These are phyloP conservation scores for Plenodomus tracheiphilus DNA, from an alignment of 2,329 filamentous ascomycete genomes.

Conservation along the genomic window DNA sequence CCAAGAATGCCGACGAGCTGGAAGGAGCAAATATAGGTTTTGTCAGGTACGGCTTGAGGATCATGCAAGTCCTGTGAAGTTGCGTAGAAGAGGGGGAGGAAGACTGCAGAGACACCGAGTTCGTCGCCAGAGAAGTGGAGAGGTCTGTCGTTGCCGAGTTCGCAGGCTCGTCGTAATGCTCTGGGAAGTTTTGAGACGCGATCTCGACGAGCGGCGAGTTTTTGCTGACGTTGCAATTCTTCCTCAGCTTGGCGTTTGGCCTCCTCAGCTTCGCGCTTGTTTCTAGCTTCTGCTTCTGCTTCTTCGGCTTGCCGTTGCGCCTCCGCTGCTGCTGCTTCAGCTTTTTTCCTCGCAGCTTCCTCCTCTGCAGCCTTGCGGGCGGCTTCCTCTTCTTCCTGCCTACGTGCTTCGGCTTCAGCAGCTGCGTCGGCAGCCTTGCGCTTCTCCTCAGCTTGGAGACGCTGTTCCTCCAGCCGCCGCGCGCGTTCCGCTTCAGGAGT, in stretches of 20 bases:
- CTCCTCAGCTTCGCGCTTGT: slow-evolving; percentile 38
- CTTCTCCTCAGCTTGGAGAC: slow-evolving; percentile 31
- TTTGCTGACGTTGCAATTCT: slow-evolving; percentile 32
- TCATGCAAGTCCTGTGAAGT: slow-evolving; percentile 34
- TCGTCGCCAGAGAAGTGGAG: slow-evolving; percentile 46
- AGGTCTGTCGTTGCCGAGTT: slow-evolving; percentile 42
- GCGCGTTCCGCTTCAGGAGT: slow-evolving; percentile 41
- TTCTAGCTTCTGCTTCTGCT: slow-evolving; percentile 40
- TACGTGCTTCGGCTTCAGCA: slow-evolving; percentile 30
- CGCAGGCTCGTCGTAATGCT: slow-evolving; percentile 42
- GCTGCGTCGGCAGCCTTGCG: slow-evolving; percentile 25
- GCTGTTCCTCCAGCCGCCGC: slow-evolving; percentile 40
- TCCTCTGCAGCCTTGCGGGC: slow-evolving; percentile 35
- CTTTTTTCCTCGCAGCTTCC: slow-evolving; percentile 30
- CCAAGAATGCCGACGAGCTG: slow-evolving; percentile 47
- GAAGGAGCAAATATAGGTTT: slow-evolving; percentile 45
- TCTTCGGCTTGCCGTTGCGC: slow-evolving; percentile 34
- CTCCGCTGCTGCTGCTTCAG: slow-evolving; percentile 37
- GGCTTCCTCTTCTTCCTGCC: slow-evolving; percentile 32
- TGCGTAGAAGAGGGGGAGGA: slow-evolving; percentile 44
- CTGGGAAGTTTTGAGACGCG: slow-evolving; percentile 42
- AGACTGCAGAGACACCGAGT: slow-evolving; percentile 43
- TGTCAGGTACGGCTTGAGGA: slow-evolving; percentile 18
- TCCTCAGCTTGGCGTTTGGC: slow-evolving; percentile 33
- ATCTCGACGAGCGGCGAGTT: slow-evolving; percentile 36